Base-by-base conservation (phyloP, 805 yeast species). In the Wickerhamomyces canadensis region DNA sequence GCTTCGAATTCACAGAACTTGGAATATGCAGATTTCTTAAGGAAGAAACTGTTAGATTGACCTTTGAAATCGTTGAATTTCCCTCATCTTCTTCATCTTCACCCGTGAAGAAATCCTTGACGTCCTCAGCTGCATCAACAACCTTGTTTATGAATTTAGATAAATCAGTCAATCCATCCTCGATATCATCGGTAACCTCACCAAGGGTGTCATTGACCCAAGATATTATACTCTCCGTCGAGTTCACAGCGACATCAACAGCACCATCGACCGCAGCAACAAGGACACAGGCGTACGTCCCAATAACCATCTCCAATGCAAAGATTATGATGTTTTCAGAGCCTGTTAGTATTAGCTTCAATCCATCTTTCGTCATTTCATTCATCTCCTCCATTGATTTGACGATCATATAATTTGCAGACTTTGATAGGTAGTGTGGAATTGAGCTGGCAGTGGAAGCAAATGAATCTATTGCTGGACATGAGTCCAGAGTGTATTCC, bases 271-370 rank as follows among this genome's bases (percentile, higher is more conserved):
- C 66, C 0, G 88, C 76, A 5, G 93, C 80, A 0, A 84, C 76
- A 12, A 87, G 56, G 12, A 93, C 64, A 58, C 98, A 93, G 0
- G 83, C 80, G 58, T 85, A 86, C 0, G 98, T 93, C 0, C 97
- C 98, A 2, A 88, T 58, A 33, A 83, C 74, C 45, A 91, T 49
- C 23, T 88, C 87, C 8, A 91, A 61, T 7, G 76, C 63, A 52
- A 91, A 85, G 4, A 76, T 52, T 0, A 85, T 54, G 28, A 88
- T 44, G 29, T 70, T 67, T 47, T 84, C 80, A 7, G 80, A 62
- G 0, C 78, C 81, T 1, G 76, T 71, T 0, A 85, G 53, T 10
- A 76, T 49, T 33, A 78, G 40, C 1, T 66, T 51, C 10, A 84
- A 37, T 1, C 71, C 45, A 3, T 64, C 55, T 21, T 71, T 49